These are phyloP conservation scores for Pestalotiopsis fici DNA, from an alignment of 2,329 filamentous ascomycete species.

Conservation along the genomic window DNA sequence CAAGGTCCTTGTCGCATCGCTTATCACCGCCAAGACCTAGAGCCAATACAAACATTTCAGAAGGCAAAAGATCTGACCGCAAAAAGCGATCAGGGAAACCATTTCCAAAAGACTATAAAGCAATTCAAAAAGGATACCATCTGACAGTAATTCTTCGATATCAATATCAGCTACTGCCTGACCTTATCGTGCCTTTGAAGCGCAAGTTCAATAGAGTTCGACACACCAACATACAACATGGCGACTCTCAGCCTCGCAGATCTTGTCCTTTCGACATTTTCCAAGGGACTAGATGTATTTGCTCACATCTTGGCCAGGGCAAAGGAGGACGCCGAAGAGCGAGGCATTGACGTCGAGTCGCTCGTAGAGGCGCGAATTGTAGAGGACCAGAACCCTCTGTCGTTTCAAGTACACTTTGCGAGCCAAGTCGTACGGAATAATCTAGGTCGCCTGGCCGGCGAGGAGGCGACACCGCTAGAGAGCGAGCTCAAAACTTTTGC, in stretches of 20 bases:
- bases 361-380: conserved; percentile 31
- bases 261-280: neutral
- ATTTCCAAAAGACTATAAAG: neutral
- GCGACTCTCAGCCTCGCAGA: neutral
- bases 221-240: neutral
- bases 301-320: conserved; percentile 34
- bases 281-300: neutral
- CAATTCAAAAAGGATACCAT: neutral
- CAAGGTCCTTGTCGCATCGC: neutral
- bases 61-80: neutral
- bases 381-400: conserved; percentile 42
- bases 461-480: conserved; percentile 6
- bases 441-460: neutral
- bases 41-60: neutral
- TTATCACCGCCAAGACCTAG: neutral
- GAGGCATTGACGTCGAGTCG: conserved; percentile 8
- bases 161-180: neutral
- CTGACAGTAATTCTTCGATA: neutral
- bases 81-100: neutral
- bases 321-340: conserved; percentile 27
- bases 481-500: conserved; percentile 31
- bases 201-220: neutral
- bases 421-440: neutral
- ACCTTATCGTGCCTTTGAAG: neutral
- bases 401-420: neutral